Conservation (phyloP, 192 early-diverging fungal genomes). For the Geranomyces variabilis region DNA sequence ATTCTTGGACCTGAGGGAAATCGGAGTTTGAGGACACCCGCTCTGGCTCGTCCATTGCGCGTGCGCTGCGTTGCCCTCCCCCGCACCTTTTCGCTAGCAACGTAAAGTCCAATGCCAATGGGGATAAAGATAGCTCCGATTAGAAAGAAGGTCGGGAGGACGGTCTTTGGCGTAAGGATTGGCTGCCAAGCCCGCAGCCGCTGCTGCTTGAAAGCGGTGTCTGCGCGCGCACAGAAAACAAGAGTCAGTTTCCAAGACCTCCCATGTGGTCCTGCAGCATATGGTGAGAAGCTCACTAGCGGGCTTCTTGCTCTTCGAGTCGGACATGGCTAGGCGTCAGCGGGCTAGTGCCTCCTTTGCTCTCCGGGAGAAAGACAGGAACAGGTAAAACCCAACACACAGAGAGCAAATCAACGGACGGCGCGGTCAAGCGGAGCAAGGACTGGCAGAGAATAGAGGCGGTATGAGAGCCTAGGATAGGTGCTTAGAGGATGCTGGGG, state of each 20-base stretch:
- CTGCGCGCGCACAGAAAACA: background rate
- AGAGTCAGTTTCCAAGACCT: background rate
- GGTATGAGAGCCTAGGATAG: too few relatives aligned
- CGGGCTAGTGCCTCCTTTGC: background rate
- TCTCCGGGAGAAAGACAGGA: background rate
- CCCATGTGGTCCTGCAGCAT: background rate
- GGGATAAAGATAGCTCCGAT: constrained; percentile 96
- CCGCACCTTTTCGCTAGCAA: constrained; percentile 16
- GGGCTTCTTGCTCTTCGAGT: constrained; percentile 1
- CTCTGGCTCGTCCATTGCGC: background rate
- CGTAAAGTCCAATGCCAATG: constrained; percentile 84
- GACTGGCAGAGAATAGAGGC: too few relatives aligned
- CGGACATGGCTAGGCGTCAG: background rate
- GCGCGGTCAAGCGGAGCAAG: too few relatives aligned
- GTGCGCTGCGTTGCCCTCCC: background rate
- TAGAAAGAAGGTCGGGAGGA: constrained; percentile 92
- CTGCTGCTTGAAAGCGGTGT: constrained; percentile 79
- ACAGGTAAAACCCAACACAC: too few relatives aligned
- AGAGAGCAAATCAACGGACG: too few relatives aligned
- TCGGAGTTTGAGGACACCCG: background rate
- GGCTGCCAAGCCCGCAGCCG: constrained; percentile 99
- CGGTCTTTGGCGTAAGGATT: constrained; percentile 96
- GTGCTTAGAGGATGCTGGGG: too few relatives aligned
- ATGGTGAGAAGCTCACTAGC: background rate
- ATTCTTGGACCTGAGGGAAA: constrained; percentile 71